Evolutionary conservation across 495 filamentous ascomycete genomes (phyloP), one percentile per base, ranked within the genome.

Genomic region (Penicillium manginii): DNA sequence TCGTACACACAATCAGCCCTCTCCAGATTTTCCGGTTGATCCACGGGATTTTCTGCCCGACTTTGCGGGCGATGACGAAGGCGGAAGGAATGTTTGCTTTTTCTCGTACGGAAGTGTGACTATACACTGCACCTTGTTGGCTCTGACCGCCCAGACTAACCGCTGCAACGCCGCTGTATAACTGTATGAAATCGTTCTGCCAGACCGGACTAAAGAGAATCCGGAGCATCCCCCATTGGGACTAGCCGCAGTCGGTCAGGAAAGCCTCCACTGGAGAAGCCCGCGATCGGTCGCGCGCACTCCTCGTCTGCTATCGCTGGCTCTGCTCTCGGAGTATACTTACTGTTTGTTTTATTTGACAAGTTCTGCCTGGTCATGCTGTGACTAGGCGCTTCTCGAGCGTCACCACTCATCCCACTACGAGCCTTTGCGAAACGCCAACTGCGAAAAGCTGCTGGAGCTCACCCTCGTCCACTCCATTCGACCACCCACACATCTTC

Each of bases 251-350:
- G 63, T 52, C 51, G 59, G 57, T 61, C 68, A 72, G 69, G 62
- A 63, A 68, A 62, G 70, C 73, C 74, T 78, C 73, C 75, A 73
- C 70, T 72, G 66, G 67, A 70, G 62, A 62, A 66, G 72, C 64
- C 75, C 70, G 73, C 73, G 73, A 78, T 76, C 73, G 72, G 67
- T 76, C 71, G 75, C 73, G 75, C 75, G 75, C 75, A 78, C 72
- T 74, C 70, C 62, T 55, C 26, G 26, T 52, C 58, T 52, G 64
- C 29, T 53, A 35, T 32, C 33, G 17, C 45, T 55, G n/a, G 52
- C 50, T 37, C 33, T 40, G 50, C 39, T 39, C 32, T 43, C 37
- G 18, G 54, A 52, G 39, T 53, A 21, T 26, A 23, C 12, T 47
- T 47, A 21, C 18, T 47, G 18, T 22, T 29, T 26, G 45, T 23